Conservation (phyloP, 2,329 filamentous ascomycete genomes). For the Chaetothyriales sp. region DNA sequence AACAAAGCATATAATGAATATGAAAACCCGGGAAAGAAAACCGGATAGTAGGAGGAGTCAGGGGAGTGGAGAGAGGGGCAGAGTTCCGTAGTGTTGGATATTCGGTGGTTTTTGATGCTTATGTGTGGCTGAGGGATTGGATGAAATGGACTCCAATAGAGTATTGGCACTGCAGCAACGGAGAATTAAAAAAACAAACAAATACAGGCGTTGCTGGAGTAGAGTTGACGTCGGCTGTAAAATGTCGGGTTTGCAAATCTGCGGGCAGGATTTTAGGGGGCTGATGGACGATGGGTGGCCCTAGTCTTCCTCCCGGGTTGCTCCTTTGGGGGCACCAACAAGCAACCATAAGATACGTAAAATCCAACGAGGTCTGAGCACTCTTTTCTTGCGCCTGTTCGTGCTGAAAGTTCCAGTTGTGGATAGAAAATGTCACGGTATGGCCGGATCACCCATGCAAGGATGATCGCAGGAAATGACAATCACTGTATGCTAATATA, state of each 20-base stretch:
- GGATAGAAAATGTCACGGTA: neutral
- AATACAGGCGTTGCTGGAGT: neutral
- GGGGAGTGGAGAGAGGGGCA: no score
- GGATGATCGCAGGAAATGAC: neutral
- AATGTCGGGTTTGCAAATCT: neutral
- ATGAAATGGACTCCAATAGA: neutral
- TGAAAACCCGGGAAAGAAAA: neutral
- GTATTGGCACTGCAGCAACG: no score
- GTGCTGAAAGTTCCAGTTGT: neutral
- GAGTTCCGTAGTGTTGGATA: neutral
- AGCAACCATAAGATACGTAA: no score
- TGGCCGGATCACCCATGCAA: neutral
- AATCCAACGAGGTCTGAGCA: neutral
- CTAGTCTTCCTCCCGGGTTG: neutral
- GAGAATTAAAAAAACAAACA: neutral
- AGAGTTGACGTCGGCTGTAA: neutral
- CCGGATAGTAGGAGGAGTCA: neutral
- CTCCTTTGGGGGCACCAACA: neutral
- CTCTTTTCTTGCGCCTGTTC: neutral
- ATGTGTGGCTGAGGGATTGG: neutral
- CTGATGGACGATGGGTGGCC: neutral
- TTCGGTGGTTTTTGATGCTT: neutral
- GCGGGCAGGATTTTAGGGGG: neutral
- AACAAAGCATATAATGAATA: neutral
- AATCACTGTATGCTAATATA: neutral